Evolutionary conservation across 2,329 filamentous ascomycete species (phyloP).

Genomic region (Microdochium paspali): DNA sequence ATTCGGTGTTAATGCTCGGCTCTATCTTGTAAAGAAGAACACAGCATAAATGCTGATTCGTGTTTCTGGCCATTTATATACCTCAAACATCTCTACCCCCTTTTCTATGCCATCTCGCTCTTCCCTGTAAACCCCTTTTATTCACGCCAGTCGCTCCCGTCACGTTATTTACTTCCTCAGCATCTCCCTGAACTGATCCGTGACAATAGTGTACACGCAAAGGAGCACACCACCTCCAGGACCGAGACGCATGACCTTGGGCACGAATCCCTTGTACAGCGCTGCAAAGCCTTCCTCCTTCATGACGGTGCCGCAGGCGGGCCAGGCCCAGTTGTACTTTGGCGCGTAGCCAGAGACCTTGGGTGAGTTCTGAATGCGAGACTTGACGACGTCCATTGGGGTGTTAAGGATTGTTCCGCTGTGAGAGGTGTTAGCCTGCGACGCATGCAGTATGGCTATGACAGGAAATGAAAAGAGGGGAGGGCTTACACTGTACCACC

Average conservation of each 20-base stretch:
- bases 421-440: slow-evolving; percentile 1
- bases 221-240: slow-evolving; percentile 60
- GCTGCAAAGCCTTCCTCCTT: slow-evolving; percentile 88
- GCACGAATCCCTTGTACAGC: slow-evolving; percentile 95
- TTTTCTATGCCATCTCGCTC: background rate
- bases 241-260: slow-evolving; percentile 74
- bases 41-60: no score
- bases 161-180: background rate
- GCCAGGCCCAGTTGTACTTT: slow-evolving; percentile 99
- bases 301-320: slow-evolving; percentile 74
- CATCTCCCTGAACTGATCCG: slow-evolving; percentile 82
- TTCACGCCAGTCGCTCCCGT: background rate
- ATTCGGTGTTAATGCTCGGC: no score
- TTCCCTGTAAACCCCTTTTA: background rate
- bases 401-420: slow-evolving; percentile 85
- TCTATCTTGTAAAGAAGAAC: no score
- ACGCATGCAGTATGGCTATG: no score
- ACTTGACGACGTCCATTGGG: slow-evolving; percentile 96
- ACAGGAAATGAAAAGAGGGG: slow-evolving; percentile 9
- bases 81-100: background rate
- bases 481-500: slow-evolving; percentile 61
- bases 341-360: slow-evolving; percentile 71
- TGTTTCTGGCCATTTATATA: no score
- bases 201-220: slow-evolving; percentile 78
- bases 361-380: slow-evolving; percentile 87